phyloP scores from a whole-genome alignment of 1,284 basidiomycete species.

The Paramarasmius palmivorus region DNA sequence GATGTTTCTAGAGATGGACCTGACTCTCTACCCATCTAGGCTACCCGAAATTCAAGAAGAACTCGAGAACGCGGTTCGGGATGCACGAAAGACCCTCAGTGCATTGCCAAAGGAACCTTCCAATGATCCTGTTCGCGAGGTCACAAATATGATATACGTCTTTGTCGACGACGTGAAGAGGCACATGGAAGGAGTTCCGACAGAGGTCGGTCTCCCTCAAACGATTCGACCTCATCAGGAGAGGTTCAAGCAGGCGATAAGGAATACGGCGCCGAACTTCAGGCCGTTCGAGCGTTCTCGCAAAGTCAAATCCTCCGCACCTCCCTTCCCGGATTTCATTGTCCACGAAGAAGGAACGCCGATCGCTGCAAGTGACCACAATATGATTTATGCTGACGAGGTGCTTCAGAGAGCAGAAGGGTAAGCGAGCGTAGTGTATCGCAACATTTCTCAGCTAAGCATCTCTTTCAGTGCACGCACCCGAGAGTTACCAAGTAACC shows the following conservation, averaged over 20 bases:
- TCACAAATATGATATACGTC: conserved; percentile 44
- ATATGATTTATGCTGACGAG: conserved; percentile 54
- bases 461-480: conserved; percentile 52
- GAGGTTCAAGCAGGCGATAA: conserved; percentile 47
- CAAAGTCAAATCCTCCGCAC: conserved; percentile 2
- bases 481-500: conserved; percentile 66
- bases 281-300: background rate
- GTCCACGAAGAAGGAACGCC: conserved; percentile 15
- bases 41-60: conserved; percentile 61
- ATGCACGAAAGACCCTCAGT: conserved; percentile 35
- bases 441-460: background rate
- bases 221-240: conserved; percentile 49
- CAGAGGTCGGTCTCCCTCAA: conserved; percentile 52
- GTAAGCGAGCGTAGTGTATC: conserved; percentile 34
- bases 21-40: conserved; percentile 32
- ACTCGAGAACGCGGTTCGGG: conserved; percentile 42
- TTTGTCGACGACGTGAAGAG: conserved; percentile 47
- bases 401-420: conserved; percentile 47
- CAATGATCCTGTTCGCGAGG: conserved; percentile 53
- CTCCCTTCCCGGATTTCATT: conserved; percentile 3
- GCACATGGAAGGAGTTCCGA: conserved; percentile 53
- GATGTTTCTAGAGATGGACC: background rate
- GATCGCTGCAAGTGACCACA: background rate
- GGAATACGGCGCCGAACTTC: conserved; percentile 56
- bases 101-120: conserved; percentile 55